phyloP scores from a whole-genome alignment of 2,329 filamentous ascomycete species.

The Davidsoniella eucalypti region DNA sequence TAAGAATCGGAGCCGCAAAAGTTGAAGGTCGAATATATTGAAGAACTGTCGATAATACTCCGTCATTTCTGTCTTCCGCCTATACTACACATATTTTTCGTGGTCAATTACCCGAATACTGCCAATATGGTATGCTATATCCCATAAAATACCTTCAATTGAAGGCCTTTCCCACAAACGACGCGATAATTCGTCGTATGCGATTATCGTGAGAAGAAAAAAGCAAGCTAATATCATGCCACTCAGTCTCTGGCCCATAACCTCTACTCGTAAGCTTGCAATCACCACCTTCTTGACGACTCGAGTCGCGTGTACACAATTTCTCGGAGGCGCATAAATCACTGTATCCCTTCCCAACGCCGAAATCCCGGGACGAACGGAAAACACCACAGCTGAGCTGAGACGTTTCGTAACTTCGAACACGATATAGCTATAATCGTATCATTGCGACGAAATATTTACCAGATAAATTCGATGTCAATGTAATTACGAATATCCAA shows the following conservation, averaged over 20 bases:
- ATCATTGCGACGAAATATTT: no score
- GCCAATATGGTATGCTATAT: no score
- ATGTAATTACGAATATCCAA: background rate
- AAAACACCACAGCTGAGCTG: background rate
- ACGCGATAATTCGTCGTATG: no score
- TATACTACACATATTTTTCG: no score
- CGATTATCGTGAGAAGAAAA: no score
- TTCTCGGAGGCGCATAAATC: background rate
- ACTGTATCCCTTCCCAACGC: background rate
- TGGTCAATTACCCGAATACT: no score
- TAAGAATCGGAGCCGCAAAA: no score
- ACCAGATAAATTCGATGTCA: background rate
- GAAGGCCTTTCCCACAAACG: no score
- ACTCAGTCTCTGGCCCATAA: constrained; percentile 25
- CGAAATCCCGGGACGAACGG: background rate
- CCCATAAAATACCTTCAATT: no score
- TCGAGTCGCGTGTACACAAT: background rate
- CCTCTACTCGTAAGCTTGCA: constrained; percentile 42
- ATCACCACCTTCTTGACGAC: background rate
- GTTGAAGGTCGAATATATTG: background rate
- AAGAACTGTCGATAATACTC: background rate
- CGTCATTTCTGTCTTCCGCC: no score
- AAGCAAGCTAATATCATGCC: constrained; percentile 5
- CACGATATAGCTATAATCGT: background rate
- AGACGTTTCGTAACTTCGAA: background rate